Evolutionary conservation across 805 yeast species (phyloP).

Genomic region (Kluyveromyces lactis): DNA sequence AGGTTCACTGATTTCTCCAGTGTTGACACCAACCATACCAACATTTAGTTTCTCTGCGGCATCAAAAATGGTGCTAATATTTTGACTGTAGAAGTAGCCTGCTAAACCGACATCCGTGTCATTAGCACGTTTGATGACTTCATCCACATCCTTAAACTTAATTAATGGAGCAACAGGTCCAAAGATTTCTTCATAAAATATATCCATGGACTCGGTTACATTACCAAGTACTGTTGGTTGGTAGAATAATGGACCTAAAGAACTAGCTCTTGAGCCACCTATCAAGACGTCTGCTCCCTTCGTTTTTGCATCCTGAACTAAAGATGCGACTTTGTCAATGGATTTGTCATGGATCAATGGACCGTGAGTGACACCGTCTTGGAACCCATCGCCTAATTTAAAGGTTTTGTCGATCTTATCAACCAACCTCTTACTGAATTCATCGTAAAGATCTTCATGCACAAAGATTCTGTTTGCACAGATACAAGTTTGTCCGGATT

Average conservation of each 20-base stretch:
- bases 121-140: slow-evolving; percentile 56
- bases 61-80: slow-evolving; percentile 45
- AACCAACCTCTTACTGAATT: slow-evolving; percentile 43
- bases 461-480: slow-evolving; percentile 68
- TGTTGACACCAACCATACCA: slow-evolving; percentile 79
- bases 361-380: slow-evolving; percentile 57
- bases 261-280: slow-evolving; percentile 51
- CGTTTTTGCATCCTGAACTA: slow-evolving; percentile 55
- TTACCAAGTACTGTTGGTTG: slow-evolving; percentile 61
- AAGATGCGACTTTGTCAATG: slow-evolving; percentile 49
- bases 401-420: slow-evolving; percentile 35
- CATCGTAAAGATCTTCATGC: slow-evolving; percentile 56
- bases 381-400: slow-evolving; percentile 56
- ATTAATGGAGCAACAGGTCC: slow-evolving; percentile 74
- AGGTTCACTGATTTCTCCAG: slow-evolving; percentile 54
- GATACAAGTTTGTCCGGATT: slow-evolving; percentile 76
- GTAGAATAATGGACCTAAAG: slow-evolving; percentile 56
- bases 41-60: slow-evolving; percentile 61
- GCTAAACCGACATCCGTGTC: slow-evolving; percentile 67
- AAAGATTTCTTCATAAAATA: slow-evolving; percentile 66
- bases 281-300: slow-evolving; percentile 56
- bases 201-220: slow-evolving; percentile 47
- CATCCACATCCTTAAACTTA: slow-evolving; percentile 55
- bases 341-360: slow-evolving; percentile 63
- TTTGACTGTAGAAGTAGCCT: slow-evolving; percentile 59